phyloP scores from a whole-genome alignment of 2,329 filamentous ascomycete genomes.

The Fusarium citri region DNA sequence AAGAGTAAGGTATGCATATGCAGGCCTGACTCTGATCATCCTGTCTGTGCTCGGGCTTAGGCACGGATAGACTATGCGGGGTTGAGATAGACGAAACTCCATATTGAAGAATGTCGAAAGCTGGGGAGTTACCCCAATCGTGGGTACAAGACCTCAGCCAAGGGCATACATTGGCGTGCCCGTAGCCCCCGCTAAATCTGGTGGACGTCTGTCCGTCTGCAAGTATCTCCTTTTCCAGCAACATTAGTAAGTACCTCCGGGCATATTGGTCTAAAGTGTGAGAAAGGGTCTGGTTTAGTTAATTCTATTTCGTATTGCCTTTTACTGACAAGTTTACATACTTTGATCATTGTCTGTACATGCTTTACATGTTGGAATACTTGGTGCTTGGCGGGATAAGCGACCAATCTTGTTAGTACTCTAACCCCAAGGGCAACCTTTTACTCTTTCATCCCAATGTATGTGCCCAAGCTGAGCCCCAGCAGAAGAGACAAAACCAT shows the following conservation, averaged over 20 bases:
- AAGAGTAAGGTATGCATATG: not conserved
- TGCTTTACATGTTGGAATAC: not conserved
- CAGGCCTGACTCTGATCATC: not conserved
- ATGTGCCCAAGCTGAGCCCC: not conserved
- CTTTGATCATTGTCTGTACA: not conserved
- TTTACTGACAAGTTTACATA: not conserved
- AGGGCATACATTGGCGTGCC: not conserved
- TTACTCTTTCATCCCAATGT: not conserved
- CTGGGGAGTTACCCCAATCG: not conserved
- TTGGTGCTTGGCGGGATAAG: not conserved
- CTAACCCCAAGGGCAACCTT: not conserved
- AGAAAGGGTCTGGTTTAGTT: not conserved
- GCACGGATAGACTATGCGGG: not conserved
- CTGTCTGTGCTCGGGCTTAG: not conserved
- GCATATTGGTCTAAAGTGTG: not conserved
- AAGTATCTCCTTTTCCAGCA: not conserved
- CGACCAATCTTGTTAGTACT: not conserved
- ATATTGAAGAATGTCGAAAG: not conserved
- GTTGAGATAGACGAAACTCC: conserved; percentile 2
- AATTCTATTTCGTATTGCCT: not conserved
- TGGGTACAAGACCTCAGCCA: not conserved
- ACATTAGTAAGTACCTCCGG: not conserved
- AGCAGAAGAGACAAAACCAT: not conserved
- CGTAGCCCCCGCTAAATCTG: not conserved
- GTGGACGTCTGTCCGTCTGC: not conserved